Evolutionary conservation across 2,329 filamentous ascomycete species (phyloP).

Genomic region (Metarhizium rileyi): DNA sequence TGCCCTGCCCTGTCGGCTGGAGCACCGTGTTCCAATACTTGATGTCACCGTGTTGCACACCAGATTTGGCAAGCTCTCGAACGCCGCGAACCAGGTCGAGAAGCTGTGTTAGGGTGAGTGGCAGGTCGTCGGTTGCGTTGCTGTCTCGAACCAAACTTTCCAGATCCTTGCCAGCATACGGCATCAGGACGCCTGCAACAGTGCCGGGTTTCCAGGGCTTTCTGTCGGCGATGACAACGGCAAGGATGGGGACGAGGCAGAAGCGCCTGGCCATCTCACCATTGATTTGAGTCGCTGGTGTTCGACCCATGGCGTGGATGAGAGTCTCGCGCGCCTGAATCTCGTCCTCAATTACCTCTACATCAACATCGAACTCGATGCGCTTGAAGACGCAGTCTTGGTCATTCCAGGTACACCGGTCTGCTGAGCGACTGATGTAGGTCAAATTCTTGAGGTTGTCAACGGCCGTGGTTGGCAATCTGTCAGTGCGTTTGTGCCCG

Average conservation of each 20-base stretch:
- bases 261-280: conserved; percentile 9
- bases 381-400: conserved; percentile 12
- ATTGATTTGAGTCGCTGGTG: not conserved
- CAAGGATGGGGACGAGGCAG: conserved; percentile 10
- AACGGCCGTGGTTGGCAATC: conserved; percentile 7
- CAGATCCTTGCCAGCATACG: not conserved
- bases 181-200: not conserved
- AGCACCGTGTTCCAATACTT: not conserved
- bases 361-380: conserved; percentile 13
- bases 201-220: not conserved
- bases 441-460: conserved; percentile 5
- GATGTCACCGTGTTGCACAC: not conserved
- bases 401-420: conserved; percentile 8
- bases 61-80: not conserved
- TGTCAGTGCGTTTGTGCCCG: conserved; percentile 3
- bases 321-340: conserved; percentile 10
- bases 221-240: not conserved
- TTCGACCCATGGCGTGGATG: conserved; percentile 1
- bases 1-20: not conserved
- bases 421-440: conserved; percentile 8
- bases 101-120: too few species aligned
- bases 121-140: too few species aligned
- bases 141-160: conserved; percentile 6
- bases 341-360: conserved; percentile 7
- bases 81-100: not conserved